Conservation (phyloP, 306 rosid genomes). For the Begonia peltatifolia region DNA sequence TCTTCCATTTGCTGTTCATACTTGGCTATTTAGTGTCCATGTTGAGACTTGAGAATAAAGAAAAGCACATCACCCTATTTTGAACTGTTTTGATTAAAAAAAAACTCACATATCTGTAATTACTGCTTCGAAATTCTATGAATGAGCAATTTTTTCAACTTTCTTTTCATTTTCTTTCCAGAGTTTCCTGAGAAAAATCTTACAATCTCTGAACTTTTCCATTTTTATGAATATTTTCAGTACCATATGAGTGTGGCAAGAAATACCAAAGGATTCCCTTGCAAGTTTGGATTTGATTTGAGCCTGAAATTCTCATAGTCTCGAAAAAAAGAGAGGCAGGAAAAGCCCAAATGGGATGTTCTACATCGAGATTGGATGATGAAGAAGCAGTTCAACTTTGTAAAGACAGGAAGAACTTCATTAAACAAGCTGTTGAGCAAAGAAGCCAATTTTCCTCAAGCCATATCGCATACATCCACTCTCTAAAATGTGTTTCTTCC, state of each 20-base stretch:
- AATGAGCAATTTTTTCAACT: not conserved
- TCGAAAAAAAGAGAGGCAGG: slow-evolving; percentile 4
- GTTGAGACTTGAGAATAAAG: slow-evolving; percentile 43
- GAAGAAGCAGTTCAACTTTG: slow-evolving; percentile 85
- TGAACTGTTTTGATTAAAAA: slow-evolving; percentile 4
- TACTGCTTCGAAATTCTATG: not conserved
- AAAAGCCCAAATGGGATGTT: slow-evolving; percentile 72
- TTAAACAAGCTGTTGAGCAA: slow-evolving; percentile 76
- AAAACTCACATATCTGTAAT: slow-evolving; percentile 6
- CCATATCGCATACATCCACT: slow-evolving; percentile 60
- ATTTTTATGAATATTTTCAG: too few relatives aligned
- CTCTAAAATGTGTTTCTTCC: slow-evolving; percentile 60
- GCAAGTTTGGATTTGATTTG: slow-evolving; percentile 41
- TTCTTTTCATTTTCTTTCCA: not conserved
- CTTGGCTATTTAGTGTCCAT: slow-evolving; percentile 4
- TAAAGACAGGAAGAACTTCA: slow-evolving; percentile 69
- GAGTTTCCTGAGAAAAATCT: not conserved
- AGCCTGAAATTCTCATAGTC: slow-evolving; percentile 43
- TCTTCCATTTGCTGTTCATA: slow-evolving; percentile 16
- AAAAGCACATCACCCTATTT: slow-evolving; percentile 37
- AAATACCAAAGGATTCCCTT: slow-evolving; percentile 19
- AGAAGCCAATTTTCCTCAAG: slow-evolving; percentile 56
- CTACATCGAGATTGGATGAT: slow-evolving; percentile 71
- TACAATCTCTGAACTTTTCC: slow-evolving; percentile 11
- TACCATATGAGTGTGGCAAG: slow-evolving; percentile 51